Percentiles rank a stretch among this genome's conserved stretches.
Conservation (phyloP, 495 filamentous ascomycete genomes). For the Trichoderma parareesei region DNA sequence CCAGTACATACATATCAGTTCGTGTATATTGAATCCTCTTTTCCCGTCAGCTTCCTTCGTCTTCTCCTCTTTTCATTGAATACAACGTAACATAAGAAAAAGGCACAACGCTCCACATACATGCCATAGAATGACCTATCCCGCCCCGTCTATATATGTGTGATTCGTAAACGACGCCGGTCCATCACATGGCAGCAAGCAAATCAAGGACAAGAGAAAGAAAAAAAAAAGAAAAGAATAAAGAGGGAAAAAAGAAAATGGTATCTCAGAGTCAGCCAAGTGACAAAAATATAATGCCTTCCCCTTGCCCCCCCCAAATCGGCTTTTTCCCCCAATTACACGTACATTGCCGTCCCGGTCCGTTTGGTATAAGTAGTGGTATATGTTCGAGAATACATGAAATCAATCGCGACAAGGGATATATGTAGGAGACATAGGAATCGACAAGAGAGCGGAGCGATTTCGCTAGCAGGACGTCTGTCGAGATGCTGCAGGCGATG, state of each 20-base stretch:
- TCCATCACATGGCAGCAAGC: neutral
- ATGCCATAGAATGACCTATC: slow-evolving; percentile 2
- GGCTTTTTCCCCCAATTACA: neutral
- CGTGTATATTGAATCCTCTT: neutral
- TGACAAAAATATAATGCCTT: slow-evolving; percentile 1
- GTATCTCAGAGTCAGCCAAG: neutral
- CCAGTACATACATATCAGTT: neutral
- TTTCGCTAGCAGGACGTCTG: neutral
- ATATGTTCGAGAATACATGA: slow-evolving; percentile 5
- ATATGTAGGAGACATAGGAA: neutral
- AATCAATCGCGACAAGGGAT: slow-evolving; percentile 3
- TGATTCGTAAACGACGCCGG: slow-evolving; percentile 5
- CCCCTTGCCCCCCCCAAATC: neutral
- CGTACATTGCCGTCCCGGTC: slow-evolving; percentile 8
- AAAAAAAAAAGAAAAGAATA: neutral
- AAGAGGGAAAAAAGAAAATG: neutral
- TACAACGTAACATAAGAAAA: neutral
- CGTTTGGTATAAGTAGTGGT: slow-evolving; percentile 7
- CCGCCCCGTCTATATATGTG: neutral
- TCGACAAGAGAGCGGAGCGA: slow-evolving; percentile 7
- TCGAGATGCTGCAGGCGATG: neutral
- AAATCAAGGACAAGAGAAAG: neutral
- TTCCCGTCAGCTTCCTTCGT: neutral
- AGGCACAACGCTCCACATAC: neutral
- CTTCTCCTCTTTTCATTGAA: neutral